phyloP scores from a whole-genome alignment of 352 stramenopile species.

The Phytophthora litchii region DNA sequence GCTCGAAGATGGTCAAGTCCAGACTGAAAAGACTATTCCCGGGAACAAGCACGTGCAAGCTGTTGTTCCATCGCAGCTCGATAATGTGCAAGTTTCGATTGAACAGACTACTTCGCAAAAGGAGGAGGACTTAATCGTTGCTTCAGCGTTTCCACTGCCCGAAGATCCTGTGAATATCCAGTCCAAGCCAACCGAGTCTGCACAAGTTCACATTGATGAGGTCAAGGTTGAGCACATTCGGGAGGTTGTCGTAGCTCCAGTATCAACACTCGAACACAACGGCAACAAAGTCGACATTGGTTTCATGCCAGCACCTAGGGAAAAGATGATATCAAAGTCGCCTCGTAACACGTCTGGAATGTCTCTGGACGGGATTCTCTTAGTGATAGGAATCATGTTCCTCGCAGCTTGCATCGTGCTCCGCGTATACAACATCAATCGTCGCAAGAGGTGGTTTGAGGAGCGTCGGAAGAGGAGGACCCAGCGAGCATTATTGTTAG shows the following conservation, averaged over 20 bases:
- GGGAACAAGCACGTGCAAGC: no score
- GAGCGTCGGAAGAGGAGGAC: conserved; percentile 43
- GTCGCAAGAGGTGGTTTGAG: conserved; percentile 57
- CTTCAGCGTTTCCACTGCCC: no score
- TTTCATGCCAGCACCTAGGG: not conserved
- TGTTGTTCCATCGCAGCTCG: not conserved
- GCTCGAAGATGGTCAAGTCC: not conserved
- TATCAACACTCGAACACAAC: not conserved
- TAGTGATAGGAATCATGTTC: conserved; percentile 46
- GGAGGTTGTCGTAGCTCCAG: conserved; percentile 4
- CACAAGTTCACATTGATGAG: conserved; percentile 4
- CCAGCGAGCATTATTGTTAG: conserved; percentile 27
- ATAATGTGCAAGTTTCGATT: no score
- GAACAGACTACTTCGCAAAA: no score
- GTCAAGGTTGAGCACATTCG: conserved; percentile 6
- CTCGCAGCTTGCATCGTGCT: conserved; percentile 53
- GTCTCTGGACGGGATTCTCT: conserved; percentile 46
- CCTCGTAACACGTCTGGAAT: conserved; percentile 26
- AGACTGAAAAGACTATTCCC: not conserved
- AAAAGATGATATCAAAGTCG: not conserved
- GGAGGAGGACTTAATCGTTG: no score
- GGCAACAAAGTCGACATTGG: conserved; percentile 1
- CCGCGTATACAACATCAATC: conserved; percentile 53
- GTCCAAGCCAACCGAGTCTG: not conserved
- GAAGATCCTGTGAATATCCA: conserved; percentile 1